Percentiles rank a stretch among this genome's conserved stretches.
phyloP scores from a whole-genome alignment of 371 early-diverging fungal species.

The Syncephalis plumigaleata region DNA sequence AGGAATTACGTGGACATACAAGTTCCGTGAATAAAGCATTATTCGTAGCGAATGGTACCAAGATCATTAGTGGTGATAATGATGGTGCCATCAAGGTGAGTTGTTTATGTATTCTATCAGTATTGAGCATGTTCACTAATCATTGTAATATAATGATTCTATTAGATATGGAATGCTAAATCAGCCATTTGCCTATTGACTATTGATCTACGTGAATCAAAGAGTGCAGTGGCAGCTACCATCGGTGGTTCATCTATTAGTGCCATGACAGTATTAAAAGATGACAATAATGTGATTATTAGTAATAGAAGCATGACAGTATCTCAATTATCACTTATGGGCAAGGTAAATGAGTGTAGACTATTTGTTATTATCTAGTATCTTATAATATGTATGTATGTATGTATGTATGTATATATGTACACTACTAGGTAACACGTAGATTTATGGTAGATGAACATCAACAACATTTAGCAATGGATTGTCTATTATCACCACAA shows the following conservation, averaged over 20 bases:
- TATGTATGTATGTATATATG: no score
- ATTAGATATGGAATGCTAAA: slow-evolving; percentile 59
- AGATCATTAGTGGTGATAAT: slow-evolving; percentile 58
- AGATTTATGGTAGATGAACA: slow-evolving; percentile 6
- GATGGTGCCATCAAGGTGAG: slow-evolving; percentile 77
- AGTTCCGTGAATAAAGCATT: slow-evolving; percentile 66
- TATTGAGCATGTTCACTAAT: no score
- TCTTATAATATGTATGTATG: no score
- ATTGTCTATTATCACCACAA: slow-evolving; percentile 32
- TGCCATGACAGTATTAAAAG: slow-evolving; percentile 15
- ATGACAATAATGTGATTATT: slow-evolving; percentile 41
- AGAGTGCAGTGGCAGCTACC: slow-evolving; percentile 1
- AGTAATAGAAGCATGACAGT: slow-evolving; percentile 50
- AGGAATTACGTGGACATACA: slow-evolving; percentile 79
- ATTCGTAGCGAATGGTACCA: slow-evolving; percentile 43
- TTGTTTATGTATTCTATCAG: no score
- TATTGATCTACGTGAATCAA: slow-evolving; percentile 21
- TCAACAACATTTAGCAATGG: slow-evolving; percentile 3
- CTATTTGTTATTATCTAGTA: no score
- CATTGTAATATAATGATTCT: not conserved
- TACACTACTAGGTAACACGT: slow-evolving; percentile 7
- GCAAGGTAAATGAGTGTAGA: no score
- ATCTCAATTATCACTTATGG: slow-evolving; percentile 33
- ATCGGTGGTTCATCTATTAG: not conserved
- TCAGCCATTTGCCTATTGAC: slow-evolving; percentile 32